phyloP scores from a whole-genome alignment of 192 early-diverging fungal species.

The Oehlia diaphana region DNA sequence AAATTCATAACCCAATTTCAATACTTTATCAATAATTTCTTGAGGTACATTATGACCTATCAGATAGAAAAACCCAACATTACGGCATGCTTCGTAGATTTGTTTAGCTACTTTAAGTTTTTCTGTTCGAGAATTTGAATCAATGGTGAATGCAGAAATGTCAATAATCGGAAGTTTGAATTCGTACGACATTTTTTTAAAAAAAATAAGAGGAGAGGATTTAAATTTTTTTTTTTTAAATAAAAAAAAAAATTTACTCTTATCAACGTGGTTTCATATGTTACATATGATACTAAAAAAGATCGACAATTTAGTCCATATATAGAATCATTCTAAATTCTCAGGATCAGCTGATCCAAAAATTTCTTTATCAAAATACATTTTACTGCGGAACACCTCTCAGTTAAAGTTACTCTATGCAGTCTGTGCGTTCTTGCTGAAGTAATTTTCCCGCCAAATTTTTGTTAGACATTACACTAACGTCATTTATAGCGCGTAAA shows the following conservation, averaged over 20 bases:
- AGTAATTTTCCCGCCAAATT: neutral
- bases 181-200: neutral
- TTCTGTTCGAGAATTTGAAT: neutral
- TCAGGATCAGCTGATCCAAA: neutral
- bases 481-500: neutral
- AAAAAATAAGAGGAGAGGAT: neutral
- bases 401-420: neutral
- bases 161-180: slow-evolving; percentile 23
- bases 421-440: neutral
- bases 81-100: slow-evolving; percentile 40
- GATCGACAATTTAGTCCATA: no score
- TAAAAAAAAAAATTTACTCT: no score
- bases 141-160: slow-evolving; percentile 14
- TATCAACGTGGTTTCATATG: no score
- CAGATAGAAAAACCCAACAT: slow-evolving; percentile 51
- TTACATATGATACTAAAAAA: no score
- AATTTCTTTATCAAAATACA: no score
- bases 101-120: slow-evolving; percentile 31
- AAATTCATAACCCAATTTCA: slow-evolving; percentile 42
- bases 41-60: slow-evolving; percentile 41
- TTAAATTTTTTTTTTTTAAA: no score
- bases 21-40: slow-evolving; percentile 35
- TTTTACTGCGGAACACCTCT: no score
- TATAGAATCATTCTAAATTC: neutral
- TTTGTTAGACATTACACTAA: neutral